Evolutionary conservation across 495 filamentous ascomycete species (phyloP).

Genomic region (Neurospora sp.): DNA sequence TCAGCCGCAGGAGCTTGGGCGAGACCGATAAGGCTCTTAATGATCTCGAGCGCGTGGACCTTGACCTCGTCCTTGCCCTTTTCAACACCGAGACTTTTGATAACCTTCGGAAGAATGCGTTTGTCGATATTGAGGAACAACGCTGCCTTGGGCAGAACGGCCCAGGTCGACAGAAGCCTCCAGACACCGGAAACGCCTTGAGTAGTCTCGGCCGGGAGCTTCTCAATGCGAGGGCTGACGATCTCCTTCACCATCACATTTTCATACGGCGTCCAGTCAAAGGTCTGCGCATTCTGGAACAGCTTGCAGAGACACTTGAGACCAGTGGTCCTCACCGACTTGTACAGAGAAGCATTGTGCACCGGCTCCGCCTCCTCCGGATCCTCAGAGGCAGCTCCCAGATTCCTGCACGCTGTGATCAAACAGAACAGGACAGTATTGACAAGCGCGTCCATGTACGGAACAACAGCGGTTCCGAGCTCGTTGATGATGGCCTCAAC

Average conservation of each 20-base stretch:
- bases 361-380: slow-evolving; percentile 38
- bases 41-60: slow-evolving; percentile 64
- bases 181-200: slow-evolving; percentile 79
- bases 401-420: slow-evolving; percentile 53
- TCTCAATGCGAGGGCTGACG: slow-evolving; percentile 64
- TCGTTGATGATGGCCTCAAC: slow-evolving; percentile 77
- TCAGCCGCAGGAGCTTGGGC: slow-evolving; percentile 39
- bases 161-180: slow-evolving; percentile 73
- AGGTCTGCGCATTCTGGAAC: slow-evolving; percentile 55
- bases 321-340: slow-evolving; percentile 59
- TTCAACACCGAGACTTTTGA: slow-evolving; percentile 58
- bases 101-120: slow-evolving; percentile 54
- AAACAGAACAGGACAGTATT: slow-evolving; percentile 72
- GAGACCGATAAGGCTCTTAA: slow-evolving; percentile 53
- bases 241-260: slow-evolving; percentile 60
- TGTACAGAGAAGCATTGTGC: slow-evolving; percentile 47
- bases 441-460: slow-evolving; percentile 53
- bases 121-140: slow-evolving; percentile 58
- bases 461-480: slow-evolving; percentile 55
- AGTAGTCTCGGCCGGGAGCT: slow-evolving; percentile 75
- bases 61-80: slow-evolving; percentile 86
- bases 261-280: slow-evolving; percentile 63
- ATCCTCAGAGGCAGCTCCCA: slow-evolving; percentile 32
- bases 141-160: slow-evolving; percentile 52
- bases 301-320: slow-evolving; percentile 71